Percentiles rank a stretch among this genome's conserved stretches.
Conservation (phyloP, 1,284 basidiomycete genomes). For the Caloboletus firmus region DNA sequence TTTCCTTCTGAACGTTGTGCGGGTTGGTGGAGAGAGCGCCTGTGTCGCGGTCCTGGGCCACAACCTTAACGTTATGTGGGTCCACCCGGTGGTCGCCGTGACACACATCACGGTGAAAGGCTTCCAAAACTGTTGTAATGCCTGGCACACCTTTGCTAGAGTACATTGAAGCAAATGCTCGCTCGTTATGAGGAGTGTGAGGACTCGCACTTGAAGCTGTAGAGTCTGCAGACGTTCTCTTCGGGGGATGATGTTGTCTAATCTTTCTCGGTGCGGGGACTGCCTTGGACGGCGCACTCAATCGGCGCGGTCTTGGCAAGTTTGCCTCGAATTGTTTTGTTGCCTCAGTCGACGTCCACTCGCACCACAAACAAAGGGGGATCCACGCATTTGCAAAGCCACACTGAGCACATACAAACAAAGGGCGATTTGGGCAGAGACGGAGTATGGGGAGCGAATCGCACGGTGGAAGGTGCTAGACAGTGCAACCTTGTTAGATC, state of each 20-base stretch:
- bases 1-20: conserved; percentile 18
- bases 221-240: conserved; percentile 26
- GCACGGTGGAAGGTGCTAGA: conserved; percentile 46
- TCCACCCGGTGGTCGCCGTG: conserved; percentile 10
- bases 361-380: conserved; percentile 58
- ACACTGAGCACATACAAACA: conserved; percentile 52
- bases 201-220: conserved; percentile 21
- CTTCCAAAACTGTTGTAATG: conserved; percentile 31
- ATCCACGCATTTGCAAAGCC: conserved; percentile 52
- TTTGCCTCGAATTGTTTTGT: conserved; percentile 39
- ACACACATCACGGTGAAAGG: conserved; percentile 24
- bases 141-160: conserved; percentile 18
- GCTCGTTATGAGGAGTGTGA: conserved; percentile 22
- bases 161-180: conserved; percentile 6
- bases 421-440: conserved; percentile 45
- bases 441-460: conserved; percentile 54
- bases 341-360: conserved; percentile 45
- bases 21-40: conserved; percentile 5
- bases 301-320: conserved; percentile 35
- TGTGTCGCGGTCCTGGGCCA: conserved; percentile 2
- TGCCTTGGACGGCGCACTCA: conserved; percentile 41
- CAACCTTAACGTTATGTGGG: conserved; percentile 16
- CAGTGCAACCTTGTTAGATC: conserved; percentile 11
- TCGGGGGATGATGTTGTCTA: conserved; percentile 7
- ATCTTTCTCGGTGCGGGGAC: conserved; percentile 19